Percentiles rank a stretch among this genome's conserved stretches.
Evolutionary conservation across 176 grass and related monocot genomes (phyloP).

Genomic region (Luzula sylvatica): DNA sequence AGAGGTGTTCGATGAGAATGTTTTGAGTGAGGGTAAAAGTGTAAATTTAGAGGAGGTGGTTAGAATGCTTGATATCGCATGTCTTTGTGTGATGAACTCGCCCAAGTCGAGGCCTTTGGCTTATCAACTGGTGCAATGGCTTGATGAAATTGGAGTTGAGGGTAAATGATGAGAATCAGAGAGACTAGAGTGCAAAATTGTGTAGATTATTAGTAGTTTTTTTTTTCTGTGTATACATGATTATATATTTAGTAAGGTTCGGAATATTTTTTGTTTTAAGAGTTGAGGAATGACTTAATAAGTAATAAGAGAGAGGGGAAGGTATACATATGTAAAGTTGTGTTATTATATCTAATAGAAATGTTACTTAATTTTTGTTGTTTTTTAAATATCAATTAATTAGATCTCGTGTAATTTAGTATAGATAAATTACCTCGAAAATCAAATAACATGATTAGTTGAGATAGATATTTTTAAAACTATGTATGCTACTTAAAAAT

Average conservation of each 20-base stretch:
- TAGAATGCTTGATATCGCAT: constrained; percentile 72
- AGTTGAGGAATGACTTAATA: not conserved
- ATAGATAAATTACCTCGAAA: no score
- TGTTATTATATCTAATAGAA: not conserved
- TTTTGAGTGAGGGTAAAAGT: constrained; percentile 31
- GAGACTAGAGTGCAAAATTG: constrained; percentile 50
- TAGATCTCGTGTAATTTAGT: no score
- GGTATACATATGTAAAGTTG: constrained; percentile 1
- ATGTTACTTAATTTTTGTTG: no score
- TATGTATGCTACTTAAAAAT: no score
- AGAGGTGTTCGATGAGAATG: constrained; percentile 61
- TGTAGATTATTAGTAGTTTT: constrained; percentile 29
- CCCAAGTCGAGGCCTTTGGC: constrained; percentile 65
- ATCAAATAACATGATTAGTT: no score
- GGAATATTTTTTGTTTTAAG: not conserved
- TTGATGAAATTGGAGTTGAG: constrained; percentile 41
- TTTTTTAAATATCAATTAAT: no score
- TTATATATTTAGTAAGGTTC: not conserved
- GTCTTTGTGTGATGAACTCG: constrained; percentile 56
- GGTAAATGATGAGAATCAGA: not conserved
- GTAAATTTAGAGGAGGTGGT: constrained; percentile 27
- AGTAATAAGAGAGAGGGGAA: not conserved
- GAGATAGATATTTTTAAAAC: no score
- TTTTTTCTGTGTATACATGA: constrained; percentile 10
- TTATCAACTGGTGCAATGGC: constrained; percentile 60